Evolutionary conservation across 2,329 filamentous ascomycete genomes (phyloP).

Genomic region (Aplosporella prunicola): DNA sequence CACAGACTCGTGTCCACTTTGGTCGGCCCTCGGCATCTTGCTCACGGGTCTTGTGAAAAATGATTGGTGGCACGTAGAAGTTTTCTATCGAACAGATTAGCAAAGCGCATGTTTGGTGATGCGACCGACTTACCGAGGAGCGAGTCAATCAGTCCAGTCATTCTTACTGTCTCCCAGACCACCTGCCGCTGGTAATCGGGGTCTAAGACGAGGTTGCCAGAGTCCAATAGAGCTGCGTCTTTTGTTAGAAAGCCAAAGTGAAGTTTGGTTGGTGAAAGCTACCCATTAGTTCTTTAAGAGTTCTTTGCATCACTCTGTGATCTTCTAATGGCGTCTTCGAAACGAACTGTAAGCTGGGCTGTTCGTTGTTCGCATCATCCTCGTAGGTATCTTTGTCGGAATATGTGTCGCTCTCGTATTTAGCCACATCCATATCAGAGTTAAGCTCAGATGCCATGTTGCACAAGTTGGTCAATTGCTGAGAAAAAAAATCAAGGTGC

Average conservation of each 20-base stretch:
- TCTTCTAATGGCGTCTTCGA: too few relatives aligned
- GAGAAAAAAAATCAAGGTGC: too few relatives aligned
- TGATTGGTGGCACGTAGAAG: slow-evolving; percentile 39
- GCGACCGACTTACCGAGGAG: slow-evolving; percentile 20
- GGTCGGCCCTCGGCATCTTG: slow-evolving; percentile 12
- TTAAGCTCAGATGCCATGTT: too few relatives aligned
- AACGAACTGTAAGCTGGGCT: too few relatives aligned
- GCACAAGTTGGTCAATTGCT: too few relatives aligned
- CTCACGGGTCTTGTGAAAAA: slow-evolving; percentile 32
- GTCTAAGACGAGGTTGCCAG: slow-evolving; percentile 29
- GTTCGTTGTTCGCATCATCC: too few relatives aligned
- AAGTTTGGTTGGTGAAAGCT: not conserved
- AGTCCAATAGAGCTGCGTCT: slow-evolving; percentile 17
- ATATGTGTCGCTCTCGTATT: too few relatives aligned
- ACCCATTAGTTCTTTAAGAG: slow-evolving; percentile 1
- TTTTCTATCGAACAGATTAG: slow-evolving; percentile 20
- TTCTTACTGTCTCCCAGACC: slow-evolving; percentile 33
- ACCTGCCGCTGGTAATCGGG: slow-evolving; percentile 40
- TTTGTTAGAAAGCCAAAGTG: slow-evolving; percentile 7
- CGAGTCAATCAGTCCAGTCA: slow-evolving; percentile 26
- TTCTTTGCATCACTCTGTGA: too few relatives aligned
- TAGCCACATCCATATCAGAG: too few relatives aligned
- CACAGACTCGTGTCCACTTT: slow-evolving; percentile 28
- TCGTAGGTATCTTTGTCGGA: too few relatives aligned
- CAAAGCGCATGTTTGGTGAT: too few relatives aligned